These are phyloP conservation scores for Monosporascus sp. DNA, from an alignment of 2,329 filamentous ascomycete species.

Conservation along the genomic window DNA sequence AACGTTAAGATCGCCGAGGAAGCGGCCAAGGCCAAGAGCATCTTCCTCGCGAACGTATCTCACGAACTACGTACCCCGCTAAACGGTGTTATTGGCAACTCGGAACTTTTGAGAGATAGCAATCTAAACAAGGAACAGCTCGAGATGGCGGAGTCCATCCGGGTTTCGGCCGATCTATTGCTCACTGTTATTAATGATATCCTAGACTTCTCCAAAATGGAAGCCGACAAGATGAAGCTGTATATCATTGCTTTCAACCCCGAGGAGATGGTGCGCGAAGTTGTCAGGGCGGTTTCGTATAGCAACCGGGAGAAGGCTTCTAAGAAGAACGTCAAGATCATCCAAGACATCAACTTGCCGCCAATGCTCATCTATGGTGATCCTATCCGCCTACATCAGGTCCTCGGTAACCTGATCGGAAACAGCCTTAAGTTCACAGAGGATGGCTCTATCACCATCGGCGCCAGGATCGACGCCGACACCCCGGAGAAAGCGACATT, in stretches of 20 bases:
- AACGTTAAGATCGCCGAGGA: slow-evolving; percentile 81
- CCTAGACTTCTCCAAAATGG: slow-evolving; percentile 90
- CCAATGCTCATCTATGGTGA: slow-evolving; percentile 69
- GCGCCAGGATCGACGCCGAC: slow-evolving; percentile 68
- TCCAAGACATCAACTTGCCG: slow-evolving; percentile 67
- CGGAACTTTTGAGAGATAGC: slow-evolving; percentile 75
- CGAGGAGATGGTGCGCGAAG: slow-evolving; percentile 62
- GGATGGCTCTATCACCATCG: slow-evolving; percentile 78
- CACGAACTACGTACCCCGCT: slow-evolving; percentile 79
- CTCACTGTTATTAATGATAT: slow-evolving; percentile 96
- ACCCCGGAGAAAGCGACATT: slow-evolving; percentile 66
- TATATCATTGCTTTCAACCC: slow-evolving; percentile 67
- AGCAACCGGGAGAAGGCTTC: slow-evolving; percentile 61
- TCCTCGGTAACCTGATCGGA: slow-evolving; percentile 77
- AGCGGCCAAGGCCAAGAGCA: slow-evolving; percentile 76
- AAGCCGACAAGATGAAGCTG: slow-evolving; percentile 81
- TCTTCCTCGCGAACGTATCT: slow-evolving; percentile 75
- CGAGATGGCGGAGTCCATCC: slow-evolving; percentile 83
- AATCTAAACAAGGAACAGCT: slow-evolving; percentile 69
- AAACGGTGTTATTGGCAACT: slow-evolving; percentile 85
- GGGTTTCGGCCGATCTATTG: slow-evolving; percentile 78
- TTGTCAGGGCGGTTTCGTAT: slow-evolving; percentile 61
- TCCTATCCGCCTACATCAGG: slow-evolving; percentile 62
- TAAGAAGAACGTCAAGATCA: slow-evolving; percentile 57
- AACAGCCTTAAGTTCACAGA: slow-evolving; percentile 96